A percentile compares a stretch with the other conserved stretches of the same genome.
phyloP scores from a whole-genome alignment of 2,329 filamentous ascomycete species.

The Setomelanomma holmii region DNA sequence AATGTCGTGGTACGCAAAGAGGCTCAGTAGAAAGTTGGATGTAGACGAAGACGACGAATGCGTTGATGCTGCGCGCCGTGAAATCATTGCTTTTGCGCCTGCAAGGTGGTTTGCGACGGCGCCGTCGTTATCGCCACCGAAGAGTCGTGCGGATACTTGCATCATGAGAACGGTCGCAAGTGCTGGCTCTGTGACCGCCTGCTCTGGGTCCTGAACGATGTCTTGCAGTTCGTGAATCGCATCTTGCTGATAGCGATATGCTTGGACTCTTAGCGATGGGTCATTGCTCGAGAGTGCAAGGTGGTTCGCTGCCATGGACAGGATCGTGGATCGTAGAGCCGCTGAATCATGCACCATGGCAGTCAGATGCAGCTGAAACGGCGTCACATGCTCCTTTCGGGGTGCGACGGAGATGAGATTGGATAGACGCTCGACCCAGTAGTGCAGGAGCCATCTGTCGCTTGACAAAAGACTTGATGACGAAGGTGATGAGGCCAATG shows the following conservation, averaged over 20 bases:
- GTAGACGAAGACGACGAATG: slow-evolving; percentile 27
- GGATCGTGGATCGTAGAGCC: slow-evolving; percentile 38
- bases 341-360: slow-evolving; percentile 34
- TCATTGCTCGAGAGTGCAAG: slow-evolving; percentile 30
- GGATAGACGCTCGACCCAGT: slow-evolving; percentile 37
- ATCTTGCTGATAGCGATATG: slow-evolving; percentile 36
- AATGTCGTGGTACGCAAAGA: slow-evolving; percentile 44
- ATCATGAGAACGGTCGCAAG: slow-evolving; percentile 44
- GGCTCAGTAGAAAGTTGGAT: slow-evolving; percentile 34
- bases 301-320: slow-evolving; percentile 42
- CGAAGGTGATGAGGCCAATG: slow-evolving; percentile 6
- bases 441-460: slow-evolving; percentile 35
- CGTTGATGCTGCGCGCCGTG: slow-evolving; percentile 14
- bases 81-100: slow-evolving; percentile 42
- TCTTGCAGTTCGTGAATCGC: slow-evolving; percentile 35
- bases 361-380: slow-evolving; percentile 38
- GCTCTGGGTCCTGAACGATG: slow-evolving; percentile 30
- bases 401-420: slow-evolving; percentile 34
- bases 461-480: slow-evolving; percentile 20
- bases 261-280: slow-evolving; percentile 25
- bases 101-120: slow-evolving; percentile 38
- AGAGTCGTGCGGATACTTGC: slow-evolving; percentile 40
- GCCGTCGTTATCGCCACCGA: slow-evolving; percentile 34
- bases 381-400: slow-evolving; percentile 20
- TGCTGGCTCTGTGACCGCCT: slow-evolving; percentile 27